phyloP scores from a whole-genome alignment of 306 rosid genomes.

The Trifolium dubium region DNA sequence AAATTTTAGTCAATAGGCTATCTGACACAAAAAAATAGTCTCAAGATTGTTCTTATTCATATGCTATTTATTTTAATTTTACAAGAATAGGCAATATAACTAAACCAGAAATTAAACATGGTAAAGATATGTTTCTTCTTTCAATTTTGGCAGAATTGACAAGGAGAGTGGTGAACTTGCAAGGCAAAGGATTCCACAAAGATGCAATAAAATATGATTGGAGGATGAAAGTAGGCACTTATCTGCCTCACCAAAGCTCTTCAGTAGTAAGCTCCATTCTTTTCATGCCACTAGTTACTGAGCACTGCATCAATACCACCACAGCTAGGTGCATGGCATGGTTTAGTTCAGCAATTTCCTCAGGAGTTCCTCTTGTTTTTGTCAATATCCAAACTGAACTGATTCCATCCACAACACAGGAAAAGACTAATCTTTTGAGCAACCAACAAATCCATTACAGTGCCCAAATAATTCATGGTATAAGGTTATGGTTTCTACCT shows the following conservation, averaged over 20 bases:
- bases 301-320: conserved; percentile 55
- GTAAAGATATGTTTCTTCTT: neutral
- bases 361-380: conserved; percentile 76
- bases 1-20: too few species aligned
- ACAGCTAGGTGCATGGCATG: conserved; percentile 79
- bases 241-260: conserved; percentile 61
- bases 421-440: conserved; percentile 33
- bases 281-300: conserved; percentile 57
- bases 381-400: conserved; percentile 81
- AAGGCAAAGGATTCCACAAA: conserved; percentile 50
- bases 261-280: conserved; percentile 68
- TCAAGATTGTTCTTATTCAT: too few species aligned
- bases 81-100: neutral
- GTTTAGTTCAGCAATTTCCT: conserved; percentile 75
- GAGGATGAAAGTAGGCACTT: conserved; percentile 57
- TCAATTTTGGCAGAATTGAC: conserved; percentile 59
- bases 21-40: too few species aligned
- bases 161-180: conserved; percentile 44
- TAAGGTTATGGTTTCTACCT: conserved; percentile 81
- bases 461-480: conserved; percentile 51
- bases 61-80: too few species aligned
- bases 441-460: conserved; percentile 46
- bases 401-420: conserved; percentile 44
- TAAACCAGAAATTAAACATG: neutral
- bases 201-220: conserved; percentile 67